Evolutionary conservation across 2,329 filamentous ascomycete genomes (phyloP).

Genomic region (Leptographium procerum): DNA sequence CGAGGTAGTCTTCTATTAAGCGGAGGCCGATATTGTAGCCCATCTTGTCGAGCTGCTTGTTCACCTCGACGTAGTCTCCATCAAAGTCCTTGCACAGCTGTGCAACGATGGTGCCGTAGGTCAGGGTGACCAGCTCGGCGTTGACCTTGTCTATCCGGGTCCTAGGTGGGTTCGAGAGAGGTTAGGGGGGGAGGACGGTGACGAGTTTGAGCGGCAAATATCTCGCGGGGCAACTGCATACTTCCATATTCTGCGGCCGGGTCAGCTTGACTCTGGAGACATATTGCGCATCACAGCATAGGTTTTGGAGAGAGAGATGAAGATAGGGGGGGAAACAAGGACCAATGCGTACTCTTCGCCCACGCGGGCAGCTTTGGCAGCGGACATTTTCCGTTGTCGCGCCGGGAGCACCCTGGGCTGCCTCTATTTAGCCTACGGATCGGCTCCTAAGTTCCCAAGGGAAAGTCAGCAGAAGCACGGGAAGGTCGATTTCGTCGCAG

Average conservation of each 20-base stretch:
- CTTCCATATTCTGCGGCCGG: conserved; percentile 69
- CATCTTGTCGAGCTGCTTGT: conserved; percentile 98
- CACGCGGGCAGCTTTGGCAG: conserved; percentile 48
- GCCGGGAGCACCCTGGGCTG: background rate
- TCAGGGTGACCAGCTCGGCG: conserved; percentile 91
- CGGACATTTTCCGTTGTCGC: conserved; percentile 33
- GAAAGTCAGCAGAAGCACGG: background rate
- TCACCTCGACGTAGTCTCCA: conserved; percentile 86
- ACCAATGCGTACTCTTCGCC: conserved; percentile 46
- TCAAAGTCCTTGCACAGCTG: conserved; percentile 96
- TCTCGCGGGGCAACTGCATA: conserved; percentile 38
- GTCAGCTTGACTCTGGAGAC: conserved; percentile 20
- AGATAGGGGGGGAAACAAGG: background rate
- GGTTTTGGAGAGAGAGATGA: too few relatives aligned
- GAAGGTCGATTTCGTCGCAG: background rate
- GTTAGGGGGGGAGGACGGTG: background rate
- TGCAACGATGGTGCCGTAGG: conserved; percentile 93
- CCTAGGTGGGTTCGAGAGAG: conserved; percentile 34
- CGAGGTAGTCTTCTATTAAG: conserved; percentile 93
- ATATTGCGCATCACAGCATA: background rate
- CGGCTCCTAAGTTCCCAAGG: background rate
- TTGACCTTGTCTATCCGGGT: conserved; percentile 96
- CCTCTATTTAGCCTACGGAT: background rate
- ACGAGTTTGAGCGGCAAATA: background rate
- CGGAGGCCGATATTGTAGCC: conserved; percentile 96